phyloP scores from a whole-genome alignment of 306 rosid genomes.

The Begonia loranthoides region DNA sequence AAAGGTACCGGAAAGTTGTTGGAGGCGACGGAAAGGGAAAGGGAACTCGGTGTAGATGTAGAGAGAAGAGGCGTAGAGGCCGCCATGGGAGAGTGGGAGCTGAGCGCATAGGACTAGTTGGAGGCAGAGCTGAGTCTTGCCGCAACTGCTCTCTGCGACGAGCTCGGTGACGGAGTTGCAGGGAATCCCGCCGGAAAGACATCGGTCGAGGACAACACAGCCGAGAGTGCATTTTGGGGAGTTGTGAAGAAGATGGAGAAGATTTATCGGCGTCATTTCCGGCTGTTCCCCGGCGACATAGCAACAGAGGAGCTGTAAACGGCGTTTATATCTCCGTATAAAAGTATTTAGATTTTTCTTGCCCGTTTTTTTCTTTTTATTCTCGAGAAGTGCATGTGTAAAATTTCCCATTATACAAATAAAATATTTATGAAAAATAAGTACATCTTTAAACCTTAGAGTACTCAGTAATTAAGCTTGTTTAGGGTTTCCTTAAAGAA shows the following conservation, averaged over 20 bases:
- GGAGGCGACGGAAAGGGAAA: conserved; percentile 73
- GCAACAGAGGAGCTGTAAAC: no score
- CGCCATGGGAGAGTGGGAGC: conserved; percentile 57
- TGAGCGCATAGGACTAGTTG: conserved; percentile 73
- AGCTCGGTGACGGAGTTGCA: conserved; percentile 62
- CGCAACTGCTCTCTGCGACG: conserved; percentile 67
- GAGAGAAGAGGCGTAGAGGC: conserved; percentile 62
- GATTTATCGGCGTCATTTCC: conserved; percentile 30
- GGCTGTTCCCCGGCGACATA: not conserved
- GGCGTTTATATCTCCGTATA: no score
- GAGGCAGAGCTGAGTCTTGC: conserved; percentile 87
- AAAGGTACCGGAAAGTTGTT: conserved; percentile 39
- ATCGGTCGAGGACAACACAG: conserved; percentile 50
- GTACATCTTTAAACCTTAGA: no score
- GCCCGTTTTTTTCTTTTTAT: no score
- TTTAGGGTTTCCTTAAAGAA: no score
- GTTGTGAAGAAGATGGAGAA: conserved; percentile 14
- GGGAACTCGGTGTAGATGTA: conserved; percentile 66
- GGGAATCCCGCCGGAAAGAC: conserved; percentile 60
- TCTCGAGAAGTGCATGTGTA: no score
- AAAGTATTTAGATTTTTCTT: no score
- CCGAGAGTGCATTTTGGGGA: conserved; percentile 46
- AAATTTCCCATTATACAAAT: no score
- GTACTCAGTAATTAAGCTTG: no score
- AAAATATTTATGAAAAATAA: no score